A percentile compares a stretch with the other conserved stretches of the same genome.
phyloP scores from a whole-genome alignment of 23 red algal species.

The Gracilaria domingensis region DNA sequence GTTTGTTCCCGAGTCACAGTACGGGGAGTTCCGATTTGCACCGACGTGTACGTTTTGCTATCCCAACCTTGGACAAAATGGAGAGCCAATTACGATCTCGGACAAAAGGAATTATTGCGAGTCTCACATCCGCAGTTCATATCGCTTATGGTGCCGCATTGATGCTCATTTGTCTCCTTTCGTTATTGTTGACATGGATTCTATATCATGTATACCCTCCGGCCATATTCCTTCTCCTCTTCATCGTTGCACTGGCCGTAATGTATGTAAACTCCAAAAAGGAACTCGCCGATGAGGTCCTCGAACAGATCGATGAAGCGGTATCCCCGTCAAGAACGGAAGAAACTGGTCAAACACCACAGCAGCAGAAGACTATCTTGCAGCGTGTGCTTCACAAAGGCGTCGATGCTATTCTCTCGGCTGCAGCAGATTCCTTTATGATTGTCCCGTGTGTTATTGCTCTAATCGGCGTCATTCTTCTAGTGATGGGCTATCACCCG shows the following conservation, averaged over 20 bases:
- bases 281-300: conserved; percentile 25
- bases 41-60: background rate
- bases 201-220: conserved; percentile 25
- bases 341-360: background rate
- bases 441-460: conserved; percentile 14
- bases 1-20: background rate
- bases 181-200: background rate
- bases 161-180: conserved; percentile 5
- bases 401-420: conserved; percentile 32
- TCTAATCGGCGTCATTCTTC: conserved; percentile 6
- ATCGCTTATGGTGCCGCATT: conserved; percentile 15
- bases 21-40: background rate
- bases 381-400: conserved; percentile 38
- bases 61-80: conserved; percentile 14
- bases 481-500: conserved; percentile 12
- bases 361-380: conserved; percentile 2
- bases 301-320: conserved; percentile 26
- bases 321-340: conserved; percentile 14
- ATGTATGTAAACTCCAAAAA: conserved; percentile 22
- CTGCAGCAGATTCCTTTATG: conserved; percentile 30
- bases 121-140: conserved; percentile 31
- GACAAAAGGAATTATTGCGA: background rate
- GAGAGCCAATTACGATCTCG: conserved; percentile 12
- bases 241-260: conserved; percentile 1
- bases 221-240: background rate